Percentiles rank a stretch among this genome's conserved stretches.
Conservation (phyloP, 352 stramenopile species). For the Pythium myriotylum region DNA sequence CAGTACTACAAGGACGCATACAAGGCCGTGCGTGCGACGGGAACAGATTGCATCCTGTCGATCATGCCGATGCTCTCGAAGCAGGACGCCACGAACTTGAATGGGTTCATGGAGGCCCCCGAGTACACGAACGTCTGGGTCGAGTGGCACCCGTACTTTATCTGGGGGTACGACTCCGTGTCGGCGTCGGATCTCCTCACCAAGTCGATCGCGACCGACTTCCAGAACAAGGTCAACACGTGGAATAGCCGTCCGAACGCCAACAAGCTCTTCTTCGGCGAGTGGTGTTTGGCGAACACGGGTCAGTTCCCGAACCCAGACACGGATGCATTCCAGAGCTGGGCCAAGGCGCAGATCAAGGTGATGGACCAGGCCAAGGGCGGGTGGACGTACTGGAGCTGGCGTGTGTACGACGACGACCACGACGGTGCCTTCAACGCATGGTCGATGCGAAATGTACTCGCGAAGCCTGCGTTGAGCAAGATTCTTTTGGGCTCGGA, state of each 20-base stretch:
- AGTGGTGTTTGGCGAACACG: slow-evolving; percentile 31
- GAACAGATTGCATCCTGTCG: slow-evolving; percentile 34
- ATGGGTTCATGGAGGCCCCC: slow-evolving; percentile 28
- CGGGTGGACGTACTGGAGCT: slow-evolving; percentile 35
- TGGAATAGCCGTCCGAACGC: slow-evolving; percentile 25
- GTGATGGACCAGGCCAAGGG: slow-evolving; percentile 27
- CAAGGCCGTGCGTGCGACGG: slow-evolving; percentile 29
- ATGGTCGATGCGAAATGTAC: slow-evolving; percentile 35
- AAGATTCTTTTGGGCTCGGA: slow-evolving; percentile 16
- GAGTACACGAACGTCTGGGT: slow-evolving; percentile 33
- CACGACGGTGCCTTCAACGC: slow-evolving; percentile 13
- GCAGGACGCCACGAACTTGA: slow-evolving; percentile 22
- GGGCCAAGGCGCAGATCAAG: slow-evolving; percentile 14
- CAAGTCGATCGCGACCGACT: slow-evolving; percentile 19
- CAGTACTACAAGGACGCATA: slow-evolving; percentile 41
- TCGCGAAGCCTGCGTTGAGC: slow-evolving; percentile 20
- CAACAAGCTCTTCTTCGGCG: slow-evolving; percentile 38
- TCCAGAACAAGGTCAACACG: slow-evolving; percentile 18
- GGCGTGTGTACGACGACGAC: slow-evolving; percentile 30
- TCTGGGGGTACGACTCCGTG: too few species aligned
- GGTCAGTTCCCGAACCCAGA: slow-evolving; percentile 27
- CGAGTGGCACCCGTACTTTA: too few species aligned
- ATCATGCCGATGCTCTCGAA: slow-evolving; percentile 34
- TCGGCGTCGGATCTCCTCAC: slow-evolving; percentile 22
- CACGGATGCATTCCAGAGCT: slow-evolving; percentile 14